Conservation (phyloP, 108 stramenopile genomes). For the Nitzschia palea region DNA sequence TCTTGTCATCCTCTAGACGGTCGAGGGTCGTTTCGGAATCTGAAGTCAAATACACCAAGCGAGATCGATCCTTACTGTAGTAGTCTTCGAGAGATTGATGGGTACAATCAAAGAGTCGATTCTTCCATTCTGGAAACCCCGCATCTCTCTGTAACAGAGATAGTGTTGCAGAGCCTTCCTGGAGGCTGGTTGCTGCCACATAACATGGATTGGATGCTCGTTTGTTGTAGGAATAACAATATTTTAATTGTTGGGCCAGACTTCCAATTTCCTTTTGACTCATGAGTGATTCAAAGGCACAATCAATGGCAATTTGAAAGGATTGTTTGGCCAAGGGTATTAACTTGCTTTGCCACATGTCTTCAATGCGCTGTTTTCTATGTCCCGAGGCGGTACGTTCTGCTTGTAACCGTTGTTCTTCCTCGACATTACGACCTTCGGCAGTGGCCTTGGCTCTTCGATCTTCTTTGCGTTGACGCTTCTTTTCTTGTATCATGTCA, state of each 20-base stretch:
- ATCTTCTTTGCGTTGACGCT: constrained; percentile 23
- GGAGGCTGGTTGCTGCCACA: constrained; percentile 48
- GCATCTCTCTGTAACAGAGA: constrained; percentile 60
- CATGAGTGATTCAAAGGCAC: constrained; percentile 67
- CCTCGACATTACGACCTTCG: constrained; percentile 68
- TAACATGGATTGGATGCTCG: constrained; percentile 44
- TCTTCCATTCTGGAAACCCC: constrained; percentile 72
- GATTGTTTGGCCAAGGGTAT: neutral
- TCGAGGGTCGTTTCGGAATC: constrained; percentile 62
- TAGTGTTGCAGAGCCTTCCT: constrained; percentile 31
- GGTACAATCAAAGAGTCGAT: constrained; percentile 47
- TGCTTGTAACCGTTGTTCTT: constrained; percentile 45
- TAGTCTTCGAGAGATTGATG: constrained; percentile 21
- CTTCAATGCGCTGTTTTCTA: constrained; percentile 14
- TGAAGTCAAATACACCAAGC: constrained; percentile 76
- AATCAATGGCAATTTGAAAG: constrained; percentile 71
- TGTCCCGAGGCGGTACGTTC: constrained; percentile 43
- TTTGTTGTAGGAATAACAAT: constrained; percentile 69
- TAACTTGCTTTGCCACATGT: constrained; percentile 20
- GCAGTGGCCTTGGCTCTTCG: constrained; percentile 53
- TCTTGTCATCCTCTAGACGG: constrained; percentile 52
- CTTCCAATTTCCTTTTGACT: constrained; percentile 61
- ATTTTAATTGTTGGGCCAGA: constrained; percentile 63
- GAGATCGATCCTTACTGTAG: constrained; percentile 16
- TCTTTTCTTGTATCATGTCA: constrained; percentile 58